Conservation (phyloP, 1,284 basidiomycete species). For the Bjerkandera adusta region DNA sequence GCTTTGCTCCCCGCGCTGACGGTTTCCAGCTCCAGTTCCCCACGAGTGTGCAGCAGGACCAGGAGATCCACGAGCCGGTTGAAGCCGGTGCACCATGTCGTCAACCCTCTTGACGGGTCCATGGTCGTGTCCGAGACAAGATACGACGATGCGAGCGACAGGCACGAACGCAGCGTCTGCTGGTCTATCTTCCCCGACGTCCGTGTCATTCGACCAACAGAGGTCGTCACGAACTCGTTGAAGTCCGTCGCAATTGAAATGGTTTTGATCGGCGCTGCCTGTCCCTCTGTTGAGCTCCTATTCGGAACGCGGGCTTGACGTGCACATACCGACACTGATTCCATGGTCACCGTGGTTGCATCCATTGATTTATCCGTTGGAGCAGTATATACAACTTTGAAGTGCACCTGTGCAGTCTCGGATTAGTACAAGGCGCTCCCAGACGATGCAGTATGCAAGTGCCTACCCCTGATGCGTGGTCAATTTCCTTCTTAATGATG, state of each 20-base stretch:
- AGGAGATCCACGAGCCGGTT: conserved; percentile 67
- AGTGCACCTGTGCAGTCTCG: too few relatives aligned
- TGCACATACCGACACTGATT: too few relatives aligned
- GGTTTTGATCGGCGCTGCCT: not conserved
- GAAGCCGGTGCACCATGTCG: conserved; percentile 65
- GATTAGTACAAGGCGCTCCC: too few relatives aligned
- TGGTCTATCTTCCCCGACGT: conserved; percentile 55
- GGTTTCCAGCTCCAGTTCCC: conserved; percentile 69
- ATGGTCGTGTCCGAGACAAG: conserved; percentile 70
- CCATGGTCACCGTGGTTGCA: too few relatives aligned
- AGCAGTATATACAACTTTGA: too few relatives aligned
- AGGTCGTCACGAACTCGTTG: conserved; percentile 52
- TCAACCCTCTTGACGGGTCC: conserved; percentile 52
- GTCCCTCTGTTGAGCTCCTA: too few relatives aligned
- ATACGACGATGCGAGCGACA: conserved; percentile 71
- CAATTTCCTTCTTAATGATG: too few relatives aligned
- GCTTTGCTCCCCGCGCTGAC: conserved; percentile 69
- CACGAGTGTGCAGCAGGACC: conserved; percentile 59
- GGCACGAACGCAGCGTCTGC: conserved; percentile 54
- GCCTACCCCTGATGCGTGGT: too few relatives aligned
- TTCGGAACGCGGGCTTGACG: too few relatives aligned
- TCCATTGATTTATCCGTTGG: too few relatives aligned
- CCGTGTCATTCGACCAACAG: conserved; percentile 50
- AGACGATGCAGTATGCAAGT: too few relatives aligned
- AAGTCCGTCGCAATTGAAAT: conserved; percentile 49